Evolutionary conservation across 1,284 basidiomycete species (phyloP), one percentile per base, ranked within the genome.

Genomic region (Acaromyces ingoldii): DNA sequence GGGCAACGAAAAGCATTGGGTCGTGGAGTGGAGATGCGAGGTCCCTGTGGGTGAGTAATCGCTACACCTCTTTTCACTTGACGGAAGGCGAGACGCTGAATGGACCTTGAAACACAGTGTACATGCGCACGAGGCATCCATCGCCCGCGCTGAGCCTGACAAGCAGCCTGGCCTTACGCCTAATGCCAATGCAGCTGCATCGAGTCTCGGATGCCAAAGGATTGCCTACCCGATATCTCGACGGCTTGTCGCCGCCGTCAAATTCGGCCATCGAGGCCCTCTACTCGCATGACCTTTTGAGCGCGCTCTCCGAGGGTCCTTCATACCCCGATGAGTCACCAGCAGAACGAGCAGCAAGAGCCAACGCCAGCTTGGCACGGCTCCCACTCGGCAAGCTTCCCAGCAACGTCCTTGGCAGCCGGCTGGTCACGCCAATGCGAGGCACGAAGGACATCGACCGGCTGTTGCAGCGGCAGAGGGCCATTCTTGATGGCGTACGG

Each of bases 281-380:
- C 4, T 45, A 26, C 42, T 22, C 34, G 13, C 49, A 51, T 39
- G 49, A 51, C 17, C 28, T 51, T 6, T 39, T 51, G 22, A 31
- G 28, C 36, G 24, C 49, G 4, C 49, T 51, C 28, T 51, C 49
- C 13, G 40, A 42, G 44, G 49, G 49, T 5, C 49, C 49, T 1
- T 42, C 42, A 19, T 51, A 51, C 21, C 49, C 49, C 28, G 49
- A 51, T 26, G 49, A 51, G 22, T 49, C 45, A 15, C 43, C 39
- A 2, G 29, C 49, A 17, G 40, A 51, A 25, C 4, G 49, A 28
- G 49, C 49, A 22, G 49, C 49, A 21, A 46, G 49, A 31, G 42
- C 49, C 13, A 31, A 42, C 29, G 40, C 49, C 7, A 43, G 40
- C 10, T 26, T 51, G 10, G 49, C 49, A 17, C 41, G 42, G 28